A percentile compares a stretch with the other conserved stretches of the same genome.
Conservation (phyloP, 306 rosid genomes). For the Vigna reflexopilosa region DNA sequence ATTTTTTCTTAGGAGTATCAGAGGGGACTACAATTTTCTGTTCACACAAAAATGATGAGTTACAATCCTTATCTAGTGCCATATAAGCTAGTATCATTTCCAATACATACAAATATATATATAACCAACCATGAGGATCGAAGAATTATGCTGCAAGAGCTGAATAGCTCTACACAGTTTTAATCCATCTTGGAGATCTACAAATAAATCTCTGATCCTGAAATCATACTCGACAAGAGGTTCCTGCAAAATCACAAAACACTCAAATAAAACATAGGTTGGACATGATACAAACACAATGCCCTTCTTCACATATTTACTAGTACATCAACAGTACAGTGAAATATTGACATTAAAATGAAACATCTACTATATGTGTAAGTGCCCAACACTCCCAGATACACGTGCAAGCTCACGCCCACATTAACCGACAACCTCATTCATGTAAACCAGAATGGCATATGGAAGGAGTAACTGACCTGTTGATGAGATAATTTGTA, state of each 20-base stretch:
- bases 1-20: constrained; percentile 73
- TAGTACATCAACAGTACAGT: neutral
- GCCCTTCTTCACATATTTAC: constrained; percentile 10
- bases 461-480: constrained; percentile 54
- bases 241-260: constrained; percentile 60
- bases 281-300: constrained; percentile 15
- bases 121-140: constrained; percentile 72
- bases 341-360: neutral
- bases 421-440: constrained; percentile 7
- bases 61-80: constrained; percentile 41
- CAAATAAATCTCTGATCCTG: constrained; percentile 72
- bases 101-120: neutral
- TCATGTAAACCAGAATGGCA: constrained; percentile 35
- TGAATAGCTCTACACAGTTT: constrained; percentile 88
- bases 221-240: constrained; percentile 82
- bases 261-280: constrained; percentile 26
- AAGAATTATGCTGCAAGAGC: constrained; percentile 76
- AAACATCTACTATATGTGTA: neutral
- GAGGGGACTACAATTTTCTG: constrained; percentile 90
- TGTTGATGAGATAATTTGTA: constrained; percentile 84
- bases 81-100: constrained; percentile 35
- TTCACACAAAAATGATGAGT: constrained; percentile 46
- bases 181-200: constrained; percentile 88
- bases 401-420: neutral
- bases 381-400: neutral